Evolutionary conservation across 2,329 filamentous ascomycete genomes (phyloP).

Genomic region (Pestalotiopsis sp.): DNA sequence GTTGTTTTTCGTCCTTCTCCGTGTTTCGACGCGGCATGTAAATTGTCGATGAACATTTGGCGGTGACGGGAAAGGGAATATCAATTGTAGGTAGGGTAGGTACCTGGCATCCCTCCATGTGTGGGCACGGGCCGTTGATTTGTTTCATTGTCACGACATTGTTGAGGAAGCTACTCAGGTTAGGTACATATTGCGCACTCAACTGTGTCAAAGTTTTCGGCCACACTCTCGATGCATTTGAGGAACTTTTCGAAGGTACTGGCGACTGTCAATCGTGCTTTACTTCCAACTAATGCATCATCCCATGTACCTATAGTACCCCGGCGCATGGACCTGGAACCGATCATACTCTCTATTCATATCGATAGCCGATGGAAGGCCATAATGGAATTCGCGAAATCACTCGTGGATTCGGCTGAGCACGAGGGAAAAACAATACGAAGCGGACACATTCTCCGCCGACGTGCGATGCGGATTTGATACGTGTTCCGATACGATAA

Average conservation of each 20-base stretch:
- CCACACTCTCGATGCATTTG: neutral
- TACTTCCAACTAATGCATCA: neutral
- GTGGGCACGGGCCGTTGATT: neutral
- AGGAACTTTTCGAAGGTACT: neutral
- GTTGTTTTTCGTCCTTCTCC: neutral
- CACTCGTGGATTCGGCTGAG: too few relatives aligned
- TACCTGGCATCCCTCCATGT: too few relatives aligned
- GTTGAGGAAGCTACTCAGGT: too few relatives aligned
- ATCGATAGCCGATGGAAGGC: too few relatives aligned
- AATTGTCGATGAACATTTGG: neutral
- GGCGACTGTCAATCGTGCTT: neutral
- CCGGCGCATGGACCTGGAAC: too few relatives aligned
- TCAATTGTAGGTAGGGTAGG: too few relatives aligned
- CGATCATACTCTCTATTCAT: too few relatives aligned
- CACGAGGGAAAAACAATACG: neutral
- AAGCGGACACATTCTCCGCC: neutral
- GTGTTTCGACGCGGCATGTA: neutral
- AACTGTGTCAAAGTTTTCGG: neutral
- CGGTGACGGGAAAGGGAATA: neutral
- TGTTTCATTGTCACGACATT: neutral
- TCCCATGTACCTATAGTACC: too few relatives aligned
- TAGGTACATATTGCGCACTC: too few relatives aligned
- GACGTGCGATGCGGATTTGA: neutral
- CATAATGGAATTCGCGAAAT: neutral
- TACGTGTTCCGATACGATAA: neutral